These are phyloP conservation scores for Chaetomium globosum DNA, from an alignment of 2,329 filamentous ascomycete genomes.

Conservation along the genomic window DNA sequence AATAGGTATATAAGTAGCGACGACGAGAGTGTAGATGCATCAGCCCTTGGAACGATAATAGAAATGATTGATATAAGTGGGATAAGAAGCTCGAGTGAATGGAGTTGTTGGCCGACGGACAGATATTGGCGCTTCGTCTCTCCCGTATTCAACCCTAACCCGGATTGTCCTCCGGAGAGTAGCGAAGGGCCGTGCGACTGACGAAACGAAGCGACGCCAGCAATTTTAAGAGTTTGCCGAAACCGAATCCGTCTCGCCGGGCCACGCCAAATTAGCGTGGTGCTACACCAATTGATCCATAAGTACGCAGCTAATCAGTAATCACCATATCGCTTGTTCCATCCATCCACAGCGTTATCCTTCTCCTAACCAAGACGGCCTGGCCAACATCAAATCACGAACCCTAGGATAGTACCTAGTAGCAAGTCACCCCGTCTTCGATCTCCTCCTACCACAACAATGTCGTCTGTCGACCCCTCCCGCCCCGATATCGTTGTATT, in stretches of 20 bases:
- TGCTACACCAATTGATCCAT: background rate
- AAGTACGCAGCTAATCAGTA: background rate
- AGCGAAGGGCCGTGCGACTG: no score
- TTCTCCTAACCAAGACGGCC: background rate
- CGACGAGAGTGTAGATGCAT: no score
- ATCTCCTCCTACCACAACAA: background rate
- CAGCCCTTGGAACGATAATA: no score
- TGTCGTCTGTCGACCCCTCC: constrained; percentile 19
- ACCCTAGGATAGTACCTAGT: no score
- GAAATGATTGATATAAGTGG: no score
- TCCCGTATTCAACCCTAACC: no score
- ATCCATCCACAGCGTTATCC: background rate
- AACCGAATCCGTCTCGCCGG: constrained; percentile 1
- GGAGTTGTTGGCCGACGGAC: no score
- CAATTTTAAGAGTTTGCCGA: background rate
- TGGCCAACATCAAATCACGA: background rate
- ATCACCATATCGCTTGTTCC: background rate
- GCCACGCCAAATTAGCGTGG: background rate
- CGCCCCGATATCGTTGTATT: constrained; percentile 38
- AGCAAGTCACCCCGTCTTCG: background rate
- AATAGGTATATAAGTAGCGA: no score
- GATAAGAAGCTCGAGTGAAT: no score
- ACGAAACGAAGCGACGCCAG: no score
- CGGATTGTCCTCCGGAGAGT: no score
- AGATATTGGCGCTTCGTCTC: no score